Evolutionary conservation across 1,139 yeast species (phyloP).

Genomic region (Yamadazyma dendronema): DNA sequence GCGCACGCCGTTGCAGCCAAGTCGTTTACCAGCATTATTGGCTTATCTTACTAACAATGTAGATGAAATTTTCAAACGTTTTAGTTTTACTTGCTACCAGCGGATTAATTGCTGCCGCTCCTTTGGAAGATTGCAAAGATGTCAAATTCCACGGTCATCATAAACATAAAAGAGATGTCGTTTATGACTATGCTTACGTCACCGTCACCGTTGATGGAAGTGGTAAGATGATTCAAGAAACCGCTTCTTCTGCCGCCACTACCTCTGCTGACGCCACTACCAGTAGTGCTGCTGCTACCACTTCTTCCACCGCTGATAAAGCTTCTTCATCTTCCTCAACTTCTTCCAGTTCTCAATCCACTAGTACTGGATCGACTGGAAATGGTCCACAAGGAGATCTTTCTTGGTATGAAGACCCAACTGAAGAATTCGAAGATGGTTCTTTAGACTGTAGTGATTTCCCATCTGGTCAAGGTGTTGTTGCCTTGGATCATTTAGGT

Average conservation of each 20-base stretch:
- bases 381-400: conserved; percentile 55
- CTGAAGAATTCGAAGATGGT: conserved; percentile 60
- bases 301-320: conserved; percentile 9
- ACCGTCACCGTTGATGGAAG: conserved; percentile 66
- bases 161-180: conserved; percentile 73
- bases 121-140: conserved; percentile 23
- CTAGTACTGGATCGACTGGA: conserved; percentile 19
- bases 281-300: conserved; percentile 11
- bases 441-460: conserved; percentile 56
- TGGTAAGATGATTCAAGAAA: conserved; percentile 46
- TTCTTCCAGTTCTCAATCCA: conserved; percentile 19
- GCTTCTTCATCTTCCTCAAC: conserved; percentile 16
- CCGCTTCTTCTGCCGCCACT: conserved; percentile 17
- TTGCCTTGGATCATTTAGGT: conserved; percentile 56
- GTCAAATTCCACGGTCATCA: conserved; percentile 29
- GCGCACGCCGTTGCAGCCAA: neutral
- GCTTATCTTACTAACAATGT: conserved; percentile 2
- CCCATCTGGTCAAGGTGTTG: conserved; percentile 74
- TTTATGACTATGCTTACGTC: conserved; percentile 79
- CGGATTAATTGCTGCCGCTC: conserved; percentile 30
- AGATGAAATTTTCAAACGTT: conserved; percentile 15
- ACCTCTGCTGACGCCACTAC: conserved; percentile 12
- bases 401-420: conserved; percentile 49
- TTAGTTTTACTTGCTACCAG: conserved; percentile 18
- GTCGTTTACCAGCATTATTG: neutral